Evolutionary conservation across 2,329 filamentous ascomycete species (phyloP), one percentile per base, ranked within the genome.

Genomic region (Fusarium floridanum): DNA sequence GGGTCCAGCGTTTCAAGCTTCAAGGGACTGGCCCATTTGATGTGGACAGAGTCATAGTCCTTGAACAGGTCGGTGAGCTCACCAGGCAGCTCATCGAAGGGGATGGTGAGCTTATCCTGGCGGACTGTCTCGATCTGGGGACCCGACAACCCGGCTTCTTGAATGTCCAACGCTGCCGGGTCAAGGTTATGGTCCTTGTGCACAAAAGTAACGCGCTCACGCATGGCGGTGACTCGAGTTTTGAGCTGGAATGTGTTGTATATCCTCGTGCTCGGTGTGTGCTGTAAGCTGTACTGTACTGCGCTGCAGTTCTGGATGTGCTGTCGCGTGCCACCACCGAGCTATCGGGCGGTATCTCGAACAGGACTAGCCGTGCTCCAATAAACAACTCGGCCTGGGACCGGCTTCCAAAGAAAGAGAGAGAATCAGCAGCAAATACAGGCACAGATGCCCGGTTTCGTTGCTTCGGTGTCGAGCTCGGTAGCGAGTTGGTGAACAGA

Each of bases 151-250:
- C 86, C 86, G 56, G 86, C 84, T 50, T 86, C 84, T 53, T 85
- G 85, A 50, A 97, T 83, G 14, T 87, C 82, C 61, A 97, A 83
- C 55, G 89, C 85, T 2, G 89, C 84, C 0, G 93, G 92, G 62
- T 93, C 90, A 71, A 95, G 87, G 3, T 87, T 87, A 66, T 89
- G 85, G 50, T 91, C 89, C n/a, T 88, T 87, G 75, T 93, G 91
- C 63, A 97, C 85, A 74, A 95, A 97, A 1, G 95, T 97, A 77
- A 95, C 91, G 83, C 94, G 88, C 83, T 95, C 91, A 77, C 92
- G 91, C 94, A 96, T 95, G 43, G 59, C 53, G 66, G 27, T n/a
- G 59, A 20, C 53, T 37, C 29, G 36, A 29, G 34, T 17, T 17
- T 66, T 53, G 27, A 64, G 59, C 27, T 60, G 45, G 34, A 43